Evolutionary conservation across 2,329 filamentous ascomycete species (phyloP).

Genomic region (Blastomyces silverae): DNA sequence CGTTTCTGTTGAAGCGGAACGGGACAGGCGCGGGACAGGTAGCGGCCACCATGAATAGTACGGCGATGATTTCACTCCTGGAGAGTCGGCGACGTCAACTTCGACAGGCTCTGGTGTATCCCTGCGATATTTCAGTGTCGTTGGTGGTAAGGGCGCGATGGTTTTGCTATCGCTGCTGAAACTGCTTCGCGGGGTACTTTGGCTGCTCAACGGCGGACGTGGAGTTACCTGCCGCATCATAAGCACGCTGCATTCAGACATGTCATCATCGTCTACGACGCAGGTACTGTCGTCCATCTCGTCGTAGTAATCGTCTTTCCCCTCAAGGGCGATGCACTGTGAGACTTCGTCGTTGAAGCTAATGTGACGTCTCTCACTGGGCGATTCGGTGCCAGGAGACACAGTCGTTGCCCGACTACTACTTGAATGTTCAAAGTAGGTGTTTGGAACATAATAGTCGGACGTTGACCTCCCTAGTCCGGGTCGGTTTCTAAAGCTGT

Average conservation of each 20-base stretch:
- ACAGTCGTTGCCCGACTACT: conserved; percentile 60
- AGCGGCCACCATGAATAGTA: conserved; percentile 14
- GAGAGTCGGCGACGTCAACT: not conserved
- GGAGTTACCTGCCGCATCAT: conserved; percentile 68
- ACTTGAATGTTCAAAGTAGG: conserved; percentile 49
- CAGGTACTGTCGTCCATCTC: conserved; percentile 19
- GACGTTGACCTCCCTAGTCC: conserved; percentile 57
- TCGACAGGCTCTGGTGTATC: conserved; percentile 19
- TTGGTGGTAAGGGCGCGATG: conserved; percentile 80
- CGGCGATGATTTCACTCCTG: not conserved
- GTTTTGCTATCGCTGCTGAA: conserved; percentile 65
- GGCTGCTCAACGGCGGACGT: conserved; percentile 45
- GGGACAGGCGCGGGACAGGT: conserved; percentile 13
- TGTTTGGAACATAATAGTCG: conserved; percentile 58
- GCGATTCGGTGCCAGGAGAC: conserved; percentile 64
- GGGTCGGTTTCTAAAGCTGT: conserved; percentile 48
- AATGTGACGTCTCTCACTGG: conserved; percentile 68
- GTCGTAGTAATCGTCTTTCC: conserved; percentile 49
- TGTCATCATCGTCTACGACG: conserved; percentile 44
- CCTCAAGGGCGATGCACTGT: conserved; percentile 89
- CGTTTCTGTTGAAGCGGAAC: conserved; percentile 16
- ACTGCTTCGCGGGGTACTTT: conserved; percentile 51
- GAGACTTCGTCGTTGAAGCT: conserved; percentile 95
- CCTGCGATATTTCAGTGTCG: conserved; percentile 66
- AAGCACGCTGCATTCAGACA: conserved; percentile 68